Evolutionary conservation across 129 eudicot genomes (phyloP), one percentile per base, ranked within the genome.

Genomic region (Flaveria brownii): DNA sequence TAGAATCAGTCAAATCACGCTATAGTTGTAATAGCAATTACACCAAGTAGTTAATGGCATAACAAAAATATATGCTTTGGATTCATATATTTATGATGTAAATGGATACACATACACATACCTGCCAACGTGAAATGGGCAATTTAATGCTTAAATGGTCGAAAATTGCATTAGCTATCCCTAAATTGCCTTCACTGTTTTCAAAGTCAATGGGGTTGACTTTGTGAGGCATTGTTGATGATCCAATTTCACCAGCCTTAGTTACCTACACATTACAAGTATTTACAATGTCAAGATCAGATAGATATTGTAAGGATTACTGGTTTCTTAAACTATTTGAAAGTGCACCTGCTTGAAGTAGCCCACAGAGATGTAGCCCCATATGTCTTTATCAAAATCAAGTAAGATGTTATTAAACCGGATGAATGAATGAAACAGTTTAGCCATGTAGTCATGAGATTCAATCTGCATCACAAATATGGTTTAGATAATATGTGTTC

Each of bases 91-190:
- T 17, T 51, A 66, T 22, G 41, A 62, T 64, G 36, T 72, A 69
- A 0, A 49, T 6, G 9, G 61, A 33, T 22, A 46, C 78, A 94
- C 98, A 33, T n/a, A 52, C 11, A 65, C 43, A 46, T 80, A 94
- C 98, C 99, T 94, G 99, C 96, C 92, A 91, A 0, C 99, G 96
- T 45, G 99, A 95, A 60, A 95, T 87, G 41, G 99, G 94, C 79
- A 95, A 82, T 79, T 91, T 95, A 63, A 72, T 77, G 84, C 97
- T 91, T 64, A 95, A 77, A 81, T 85, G 97, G 76, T 90, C 85
- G 65, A 95, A 79, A 80, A 81, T 80, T 68, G 86, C 96, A 87
- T 89, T 87, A 45, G 96, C 97, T 49, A 87, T 80, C 70, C 97
- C 97, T 63, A 92, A 87, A 77, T 95, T 95, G 70, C 99, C 99